Evolutionary conservation across 768 basidiomycete genomes (phyloP), one percentile per base, ranked within the genome.

Genomic region (Tulasnella sp.): DNA sequence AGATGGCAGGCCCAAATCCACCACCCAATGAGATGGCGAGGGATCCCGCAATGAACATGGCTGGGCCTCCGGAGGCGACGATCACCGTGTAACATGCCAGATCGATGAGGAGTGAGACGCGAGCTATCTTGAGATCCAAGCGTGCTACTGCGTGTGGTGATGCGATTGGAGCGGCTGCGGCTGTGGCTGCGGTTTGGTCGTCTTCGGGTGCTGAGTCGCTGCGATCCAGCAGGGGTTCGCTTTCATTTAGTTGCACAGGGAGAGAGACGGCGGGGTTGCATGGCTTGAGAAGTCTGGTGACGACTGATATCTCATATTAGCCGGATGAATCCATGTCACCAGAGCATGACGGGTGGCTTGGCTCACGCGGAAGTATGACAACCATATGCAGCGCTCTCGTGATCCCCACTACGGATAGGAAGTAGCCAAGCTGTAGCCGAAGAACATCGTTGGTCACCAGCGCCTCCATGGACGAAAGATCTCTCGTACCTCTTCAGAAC

Each of bases 61-160:
- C 32, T 2, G 80, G 73, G 4, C 73, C 75, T 3, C 72, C 70
- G 1, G 81, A 74, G 51, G 81, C 32, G 0, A 74, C 74, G 73
- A 86, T 76, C 53, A 75, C 62, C 9, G 73, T 64, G 66, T 81
- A 85, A 9, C 77, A 71, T 26, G 78, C 30, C 13, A 79, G 51
- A 44, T 88, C 84, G 49, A 88, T 59, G 9, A 76, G 44, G 9
- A 87, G 69, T 5, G 87, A 91, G 34, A 73, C 64, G 3, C 82
- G 80, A 4, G 84, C 81, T 21, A 91, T 73, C 30, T 67, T 67
- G n/a, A 94, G 76, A 71, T 95, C 91, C 67, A 91, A 83, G 0
- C 69, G 59, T 2, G 62, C 58, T 26, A 47, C 48, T 2, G 32
- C 42, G 23, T 59, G 52, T 3, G 32, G 54, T 17, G 53, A 42